Base-by-base conservation (phyloP, 306 rosid species). In the Trifolium repens region DNA sequence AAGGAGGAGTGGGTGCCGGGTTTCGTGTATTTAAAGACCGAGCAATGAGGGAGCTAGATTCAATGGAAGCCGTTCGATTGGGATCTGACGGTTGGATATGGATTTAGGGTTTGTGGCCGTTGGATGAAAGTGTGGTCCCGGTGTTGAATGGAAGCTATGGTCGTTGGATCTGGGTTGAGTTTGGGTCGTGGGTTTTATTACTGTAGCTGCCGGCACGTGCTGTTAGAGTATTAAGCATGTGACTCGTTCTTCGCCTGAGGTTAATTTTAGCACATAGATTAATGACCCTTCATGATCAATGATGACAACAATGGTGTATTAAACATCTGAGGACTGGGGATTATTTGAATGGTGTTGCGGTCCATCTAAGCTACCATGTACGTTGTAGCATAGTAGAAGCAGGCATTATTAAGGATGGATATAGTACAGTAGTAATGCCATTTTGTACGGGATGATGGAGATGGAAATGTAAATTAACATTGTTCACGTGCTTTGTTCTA, bases 161-260 rank as follows among this genome's bases (percentile, higher is more conserved):
- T 89, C 91, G 83, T 87, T 78, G 72, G 90, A 87, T 91, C 80
- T 44, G 74, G 73, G 83, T 81, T 80, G 83, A 88, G 80, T 83
- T 84, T 61, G 59, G 40, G 83, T 71, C 86, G 57, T 62, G 58
- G 82, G 60, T 85, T 85, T 83, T 83, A 4, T 89, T 72, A 74
- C 57, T 80, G 81, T 85, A 73, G 44, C 86, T 65, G 77, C 72
- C 82, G 90, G 92, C 97, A 91, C 93, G 97, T 91, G 98, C 89
- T 77, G 66, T 69, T 53, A 67, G 47, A 50, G 19, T 53, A 17
- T 26, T 68, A 64, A 11, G 55, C 73, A 57, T 64, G 72, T 42
- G 80, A 75, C 82, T 67, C 42, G 67, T 47, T 69, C 81, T 47
- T 64, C 81, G 8, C 50, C 0, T 53, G 8, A 5, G 22, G 32